Conservation (phyloP, 495 filamentous ascomycete species). For the Niebla homalea region DNA sequence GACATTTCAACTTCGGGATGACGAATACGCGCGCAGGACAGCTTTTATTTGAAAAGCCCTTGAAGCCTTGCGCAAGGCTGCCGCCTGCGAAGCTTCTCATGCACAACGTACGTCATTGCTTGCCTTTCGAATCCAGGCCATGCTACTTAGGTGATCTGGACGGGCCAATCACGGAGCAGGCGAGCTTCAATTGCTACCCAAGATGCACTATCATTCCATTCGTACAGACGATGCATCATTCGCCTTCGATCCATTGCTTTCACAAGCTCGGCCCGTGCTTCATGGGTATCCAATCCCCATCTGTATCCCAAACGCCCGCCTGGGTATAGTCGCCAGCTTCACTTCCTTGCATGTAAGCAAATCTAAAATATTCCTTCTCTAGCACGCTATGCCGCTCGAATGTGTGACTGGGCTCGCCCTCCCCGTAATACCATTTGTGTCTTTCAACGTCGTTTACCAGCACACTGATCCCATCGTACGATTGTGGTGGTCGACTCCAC, state of each 20-base stretch:
- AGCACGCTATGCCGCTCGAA: constrained; percentile 10
- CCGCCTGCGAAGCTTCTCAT: no score
- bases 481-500: constrained; percentile 33
- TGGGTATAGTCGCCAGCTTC: constrained; percentile 61
- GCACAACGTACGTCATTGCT: no score
- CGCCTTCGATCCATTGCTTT: not conserved
- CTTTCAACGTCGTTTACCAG: constrained; percentile 92
- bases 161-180: not conserved
- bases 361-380: constrained; percentile 66
- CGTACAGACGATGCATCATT: not conserved
- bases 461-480: constrained; percentile 65
- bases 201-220: not conserved
- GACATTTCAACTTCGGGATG: not conserved
- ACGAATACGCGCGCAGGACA: not conserved
- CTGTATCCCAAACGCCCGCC: constrained; percentile 60
- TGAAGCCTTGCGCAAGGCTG: no score
- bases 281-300: constrained; percentile 58
- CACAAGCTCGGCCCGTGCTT: not conserved
- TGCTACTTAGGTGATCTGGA: no score
- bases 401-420: constrained; percentile 22
- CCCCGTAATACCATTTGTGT: constrained; percentile 47
- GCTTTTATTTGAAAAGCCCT: no score
- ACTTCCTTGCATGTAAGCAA: constrained; percentile 64
- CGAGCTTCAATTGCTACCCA: not conserved
- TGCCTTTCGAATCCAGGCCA: no score